These are phyloP conservation scores for Aspergillus conjunctus DNA, from an alignment of 495 filamentous ascomycete genomes.

Conservation along the genomic window DNA sequence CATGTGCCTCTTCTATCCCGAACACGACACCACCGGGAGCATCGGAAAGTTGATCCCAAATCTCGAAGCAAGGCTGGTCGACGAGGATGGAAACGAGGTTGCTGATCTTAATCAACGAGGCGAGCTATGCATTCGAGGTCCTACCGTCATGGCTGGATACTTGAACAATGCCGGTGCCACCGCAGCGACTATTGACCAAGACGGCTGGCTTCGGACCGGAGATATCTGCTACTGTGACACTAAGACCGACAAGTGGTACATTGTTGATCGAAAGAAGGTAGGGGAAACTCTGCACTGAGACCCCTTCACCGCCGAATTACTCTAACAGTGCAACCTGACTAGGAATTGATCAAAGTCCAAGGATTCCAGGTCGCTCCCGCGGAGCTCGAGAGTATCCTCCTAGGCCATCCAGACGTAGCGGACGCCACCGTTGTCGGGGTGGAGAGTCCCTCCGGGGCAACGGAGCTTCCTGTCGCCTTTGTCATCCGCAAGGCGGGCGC, in stretches of 20 bases:
- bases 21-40: background rate
- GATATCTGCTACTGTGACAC: slow-evolving; percentile 55
- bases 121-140: slow-evolving; percentile 69
- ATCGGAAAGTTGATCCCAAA: background rate
- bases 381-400: background rate
- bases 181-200: slow-evolving; percentile 45
- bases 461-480: background rate
- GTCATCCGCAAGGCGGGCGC: background rate
- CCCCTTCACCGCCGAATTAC: background rate
- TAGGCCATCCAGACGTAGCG: background rate
- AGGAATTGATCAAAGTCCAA: background rate
- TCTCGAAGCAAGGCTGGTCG: slow-evolving; percentile 2
- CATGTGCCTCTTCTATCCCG: background rate
- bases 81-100: slow-evolving; percentile 48
- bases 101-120: slow-evolving; percentile 35
- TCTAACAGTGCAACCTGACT: background rate
- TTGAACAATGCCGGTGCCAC: slow-evolving; percentile 54
- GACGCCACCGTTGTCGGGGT: background rate
- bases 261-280: slow-evolving; percentile 61
- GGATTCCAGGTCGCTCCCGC: background rate
- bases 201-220: slow-evolving; percentile 61
- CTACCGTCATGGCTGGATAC: slow-evolving; percentile 52
- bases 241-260: slow-evolving; percentile 45
- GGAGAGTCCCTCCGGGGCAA: background rate
- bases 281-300: background rate